A percentile compares a stretch with the other conserved stretches of the same genome.
Evolutionary conservation across 805 yeast genomes (phyloP).

Genomic region (Saccharomyces eubayanus): DNA sequence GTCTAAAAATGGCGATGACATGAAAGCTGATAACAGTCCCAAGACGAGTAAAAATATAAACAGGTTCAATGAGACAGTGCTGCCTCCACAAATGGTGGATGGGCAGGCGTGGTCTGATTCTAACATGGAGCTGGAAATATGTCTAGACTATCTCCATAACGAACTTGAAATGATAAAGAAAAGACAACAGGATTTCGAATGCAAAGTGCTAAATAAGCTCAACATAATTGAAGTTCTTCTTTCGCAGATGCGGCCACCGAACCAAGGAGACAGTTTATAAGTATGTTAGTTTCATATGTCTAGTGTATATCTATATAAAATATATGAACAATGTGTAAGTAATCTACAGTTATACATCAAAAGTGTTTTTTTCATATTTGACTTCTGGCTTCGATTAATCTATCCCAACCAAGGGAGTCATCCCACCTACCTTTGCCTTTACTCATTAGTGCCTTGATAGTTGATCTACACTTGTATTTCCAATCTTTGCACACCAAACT

Average conservation of each 20-base stretch:
- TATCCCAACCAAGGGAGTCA: slow-evolving; percentile 68
- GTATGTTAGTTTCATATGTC: neutral
- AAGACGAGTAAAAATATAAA: neutral
- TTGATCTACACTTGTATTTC: slow-evolving; percentile 72
- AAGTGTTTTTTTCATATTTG: slow-evolving; percentile 10
- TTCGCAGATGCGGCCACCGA: neutral
- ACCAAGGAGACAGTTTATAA: neutral
- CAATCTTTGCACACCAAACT: slow-evolving; percentile 87
- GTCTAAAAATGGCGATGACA: neutral
- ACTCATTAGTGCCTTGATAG: slow-evolving; percentile 66
- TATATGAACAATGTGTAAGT: neutral
- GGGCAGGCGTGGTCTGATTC: neutral
- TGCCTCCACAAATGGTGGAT: neutral
- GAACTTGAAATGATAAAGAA: neutral
- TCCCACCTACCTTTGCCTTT: slow-evolving; percentile 78
- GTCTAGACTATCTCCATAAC: neutral
- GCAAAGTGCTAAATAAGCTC: neutral
- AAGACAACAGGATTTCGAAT: neutral
- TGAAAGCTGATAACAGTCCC: neutral
- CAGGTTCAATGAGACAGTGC: neutral
- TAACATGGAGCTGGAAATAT: neutral
- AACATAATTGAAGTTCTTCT: neutral
- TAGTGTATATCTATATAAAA: neutral
- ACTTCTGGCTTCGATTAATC: slow-evolving; percentile 37
- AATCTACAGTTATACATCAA: neutral